Evolutionary conservation across 2,329 filamentous ascomycete genomes (phyloP), one percentile per base, ranked within the genome.

Genomic region (Cercospora citrullina): DNA sequence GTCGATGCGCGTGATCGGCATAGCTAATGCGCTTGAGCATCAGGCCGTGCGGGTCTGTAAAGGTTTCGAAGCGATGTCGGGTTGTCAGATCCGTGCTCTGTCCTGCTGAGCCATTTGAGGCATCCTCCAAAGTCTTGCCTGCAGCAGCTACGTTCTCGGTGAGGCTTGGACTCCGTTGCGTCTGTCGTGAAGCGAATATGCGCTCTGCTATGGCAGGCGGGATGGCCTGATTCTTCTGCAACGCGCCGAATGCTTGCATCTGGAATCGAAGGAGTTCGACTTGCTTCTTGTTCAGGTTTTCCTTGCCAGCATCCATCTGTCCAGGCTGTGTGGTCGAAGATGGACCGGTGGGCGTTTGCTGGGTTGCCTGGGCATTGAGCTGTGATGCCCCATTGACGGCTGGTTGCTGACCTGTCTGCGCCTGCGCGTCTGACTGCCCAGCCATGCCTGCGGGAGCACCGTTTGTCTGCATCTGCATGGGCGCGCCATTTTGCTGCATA

Each of bases 191-290:
- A 55, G 90, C 86, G 77, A 94, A 96, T 42, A 98, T 89, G 60
- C 91, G 88, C 76, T 94, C 91, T 77, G 96, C 93, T 71, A 97
- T 87, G 70, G 88, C 86, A 31, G 87, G 80, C 0, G 94, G 93
- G 3, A 98, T 88, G 0, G 93, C 90, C 14, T 91, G 85, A 73
- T 97, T 97, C 80, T 95, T 96, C 5, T 92, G 90, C 4, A 99
- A 84, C 72, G 93, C 86, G 80, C 96, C 96, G 81, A 97, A 98
- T 0, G 94, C 94, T 74, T 90, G 86, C 61, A 98, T 97, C 78
- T 99, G 95, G 72, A 91, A 90, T 68, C 92, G 87, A 9, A 99
- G 83, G 53, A 92, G 87, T 26, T 86, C 85, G 57, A 97, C 83
- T 78, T 99, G 95, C 66, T 95, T 91, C 26, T 87, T 86, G 12